Conservation (phyloP, 305 asterid genomes). For the Ruellia speciosa region DNA sequence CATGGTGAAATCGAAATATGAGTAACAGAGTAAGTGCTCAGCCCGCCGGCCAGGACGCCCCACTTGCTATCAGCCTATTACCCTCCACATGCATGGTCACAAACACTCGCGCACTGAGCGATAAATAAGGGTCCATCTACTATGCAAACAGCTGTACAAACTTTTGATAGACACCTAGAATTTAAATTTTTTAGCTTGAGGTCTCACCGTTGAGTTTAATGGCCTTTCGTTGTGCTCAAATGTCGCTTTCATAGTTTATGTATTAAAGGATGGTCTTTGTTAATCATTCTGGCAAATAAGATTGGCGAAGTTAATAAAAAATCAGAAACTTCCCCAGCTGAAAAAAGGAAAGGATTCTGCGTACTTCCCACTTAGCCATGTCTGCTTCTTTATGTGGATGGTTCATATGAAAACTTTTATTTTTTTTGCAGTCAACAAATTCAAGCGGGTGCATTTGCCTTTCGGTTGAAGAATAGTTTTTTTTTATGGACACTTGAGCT, state of each 20-base stretch:
- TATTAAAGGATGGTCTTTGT: slow-evolving; percentile 10
- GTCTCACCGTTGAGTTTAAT: slow-evolving; percentile 20
- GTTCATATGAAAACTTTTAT: slow-evolving; percentile 25
- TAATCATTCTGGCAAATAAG: slow-evolving; percentile 13
- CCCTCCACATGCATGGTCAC: neutral
- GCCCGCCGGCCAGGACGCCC: neutral
- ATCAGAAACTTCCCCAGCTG: slow-evolving; percentile 8
- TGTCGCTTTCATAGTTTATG: slow-evolving; percentile 29
- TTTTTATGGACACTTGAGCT: slow-evolving; percentile 17
- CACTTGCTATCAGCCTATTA: neutral
- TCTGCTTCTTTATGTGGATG: slow-evolving; percentile 33
- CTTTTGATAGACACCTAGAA: slow-evolving; percentile 7
- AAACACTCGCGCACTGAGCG: neutral
- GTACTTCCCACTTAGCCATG: slow-evolving; percentile 42
- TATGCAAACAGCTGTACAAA: slow-evolving; percentile 8
- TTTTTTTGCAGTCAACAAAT: slow-evolving; percentile 22
- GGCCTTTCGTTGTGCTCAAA: slow-evolving; percentile 38
- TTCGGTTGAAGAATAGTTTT: slow-evolving; percentile 17
- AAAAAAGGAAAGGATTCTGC: slow-evolving; percentile 31
- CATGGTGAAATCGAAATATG: slow-evolving; percentile 4
- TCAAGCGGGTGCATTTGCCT: slow-evolving; percentile 17
- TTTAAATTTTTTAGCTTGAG: slow-evolving; percentile 13
- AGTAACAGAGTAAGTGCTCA: slow-evolving; percentile 11
- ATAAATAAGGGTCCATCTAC: neutral
- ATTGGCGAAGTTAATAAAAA: slow-evolving; percentile 19